phyloP scores from a whole-genome alignment of 306 rosid species.

The Rosa multiflora region DNA sequence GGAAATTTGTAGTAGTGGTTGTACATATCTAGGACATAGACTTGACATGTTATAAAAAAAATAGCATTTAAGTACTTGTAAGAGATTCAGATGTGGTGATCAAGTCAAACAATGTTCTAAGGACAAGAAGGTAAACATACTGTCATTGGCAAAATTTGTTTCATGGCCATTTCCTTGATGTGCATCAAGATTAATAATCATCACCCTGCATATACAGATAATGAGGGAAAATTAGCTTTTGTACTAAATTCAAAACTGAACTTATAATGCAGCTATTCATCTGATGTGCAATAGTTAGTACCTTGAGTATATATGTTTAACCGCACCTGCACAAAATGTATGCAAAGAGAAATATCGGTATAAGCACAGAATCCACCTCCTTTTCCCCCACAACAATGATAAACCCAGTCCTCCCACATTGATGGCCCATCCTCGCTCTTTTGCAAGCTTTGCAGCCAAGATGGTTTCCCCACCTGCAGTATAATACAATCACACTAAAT shows the following conservation, averaged over 20 bases:
- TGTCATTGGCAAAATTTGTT: constrained; percentile 64
- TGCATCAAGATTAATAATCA: constrained; percentile 96
- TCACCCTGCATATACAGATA: constrained; percentile 56
- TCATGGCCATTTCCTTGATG: constrained; percentile 98
- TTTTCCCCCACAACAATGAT: constrained; percentile 73
- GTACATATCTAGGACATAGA: constrained; percentile 84
- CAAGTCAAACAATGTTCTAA: constrained; percentile 25
- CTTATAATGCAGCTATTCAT: background rate
- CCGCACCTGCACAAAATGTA: constrained; percentile 69
- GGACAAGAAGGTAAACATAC: constrained; percentile 47
- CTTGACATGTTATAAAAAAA: constrained; percentile 59
- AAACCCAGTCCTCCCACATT: constrained; percentile 90
- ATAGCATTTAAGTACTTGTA: constrained; percentile 13
- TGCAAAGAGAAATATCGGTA: constrained; percentile 86
- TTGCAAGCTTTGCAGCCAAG: constrained; percentile 86
- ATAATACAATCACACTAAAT: constrained; percentile 22
- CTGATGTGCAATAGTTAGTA: constrained; percentile 24
- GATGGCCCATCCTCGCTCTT: constrained; percentile 93
- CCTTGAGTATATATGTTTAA: constrained; percentile 75
- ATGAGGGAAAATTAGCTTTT: constrained; percentile 8
- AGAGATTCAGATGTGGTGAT: background rate
- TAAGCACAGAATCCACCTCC: constrained; percentile 95
- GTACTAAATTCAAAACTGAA: constrained; percentile 24
- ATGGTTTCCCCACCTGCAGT: constrained; percentile 87
- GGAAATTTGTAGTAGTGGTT: too few species aligned